A percentile compares a stretch with the other conserved stretches of the same genome.
These are phyloP conservation scores for Candida sphagnicola DNA, from an alignment of 805 yeast species.

Conservation along the genomic window DNA sequence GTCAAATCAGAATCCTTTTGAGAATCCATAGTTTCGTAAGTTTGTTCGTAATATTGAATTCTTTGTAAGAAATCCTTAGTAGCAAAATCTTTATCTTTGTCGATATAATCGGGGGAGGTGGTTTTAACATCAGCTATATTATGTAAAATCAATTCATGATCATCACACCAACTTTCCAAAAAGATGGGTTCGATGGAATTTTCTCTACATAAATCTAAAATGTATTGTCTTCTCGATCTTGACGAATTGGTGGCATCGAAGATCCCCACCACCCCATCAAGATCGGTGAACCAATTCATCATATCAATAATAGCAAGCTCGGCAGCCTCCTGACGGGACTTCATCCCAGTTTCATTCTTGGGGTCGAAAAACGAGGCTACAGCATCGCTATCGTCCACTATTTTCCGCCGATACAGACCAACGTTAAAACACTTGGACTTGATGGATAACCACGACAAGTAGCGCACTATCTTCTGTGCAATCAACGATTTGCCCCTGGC, in stretches of 20 bases:
- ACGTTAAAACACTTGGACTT: slow-evolving; percentile 86
- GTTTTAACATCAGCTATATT: slow-evolving; percentile 85
- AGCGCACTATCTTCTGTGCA: slow-evolving; percentile 90
- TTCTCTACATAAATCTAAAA: slow-evolving; percentile 57
- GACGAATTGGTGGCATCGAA: slow-evolving; percentile 93
- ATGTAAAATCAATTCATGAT: slow-evolving; percentile 68
- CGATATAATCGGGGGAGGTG: slow-evolving; percentile 76
- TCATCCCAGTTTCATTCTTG: slow-evolving; percentile 58
- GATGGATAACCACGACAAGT: slow-evolving; percentile 87
- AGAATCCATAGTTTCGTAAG: slow-evolving; percentile 72
- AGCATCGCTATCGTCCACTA: slow-evolving; percentile 50
- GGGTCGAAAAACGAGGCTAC: slow-evolving; percentile 78
- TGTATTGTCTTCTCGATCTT: slow-evolving; percentile 59
- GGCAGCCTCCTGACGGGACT: slow-evolving; percentile 65
- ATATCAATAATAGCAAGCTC: slow-evolving; percentile 70
- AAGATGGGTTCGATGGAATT: slow-evolving; percentile 84
- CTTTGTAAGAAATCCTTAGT: slow-evolving; percentile 67
- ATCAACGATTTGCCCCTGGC: slow-evolving; percentile 95
- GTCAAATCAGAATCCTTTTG: slow-evolving; percentile 61
- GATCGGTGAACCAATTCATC: slow-evolving; percentile 80
- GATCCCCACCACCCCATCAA: slow-evolving; percentile 85
- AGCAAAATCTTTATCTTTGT: slow-evolving; percentile 68
- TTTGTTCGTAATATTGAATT: slow-evolving; percentile 67
- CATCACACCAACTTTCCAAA: slow-evolving; percentile 88
- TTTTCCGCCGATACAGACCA: slow-evolving; percentile 73